These are phyloP conservation scores for Fusarium odoratissimum DNA, from an alignment of 2,329 filamentous ascomycete genomes.

Conservation along the genomic window DNA sequence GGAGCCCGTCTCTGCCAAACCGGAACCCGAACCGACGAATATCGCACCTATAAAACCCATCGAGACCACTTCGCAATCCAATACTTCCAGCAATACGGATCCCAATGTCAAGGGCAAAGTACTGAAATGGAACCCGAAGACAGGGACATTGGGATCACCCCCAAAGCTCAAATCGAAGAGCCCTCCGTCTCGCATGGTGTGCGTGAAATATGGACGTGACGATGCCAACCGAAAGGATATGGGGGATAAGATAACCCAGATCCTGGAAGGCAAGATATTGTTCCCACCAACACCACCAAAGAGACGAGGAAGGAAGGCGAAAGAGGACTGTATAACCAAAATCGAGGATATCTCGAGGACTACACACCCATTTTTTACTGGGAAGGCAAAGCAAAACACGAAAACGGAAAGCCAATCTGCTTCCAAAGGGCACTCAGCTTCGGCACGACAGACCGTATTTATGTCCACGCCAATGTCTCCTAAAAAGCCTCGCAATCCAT, in stretches of 20 bases:
- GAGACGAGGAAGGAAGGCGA: slow-evolving; percentile 46
- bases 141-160: slow-evolving; percentile 71
- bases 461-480: slow-evolving; percentile 67
- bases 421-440: slow-evolving; percentile 40
- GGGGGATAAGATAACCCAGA: slow-evolving; percentile 71
- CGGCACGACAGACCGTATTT: slow-evolving; percentile 57
- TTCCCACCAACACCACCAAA: slow-evolving; percentile 42
- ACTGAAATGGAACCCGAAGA: slow-evolving; percentile 68
- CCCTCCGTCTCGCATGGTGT: slow-evolving; percentile 58
- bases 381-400: slow-evolving; percentile 48
- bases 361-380: slow-evolving; percentile 58
- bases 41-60: slow-evolving; percentile 14
- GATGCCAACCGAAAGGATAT: slow-evolving; percentile 58
- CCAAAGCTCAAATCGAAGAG: slow-evolving; percentile 62
- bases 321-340: slow-evolving; percentile 39
- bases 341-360: slow-evolving; percentile 41
- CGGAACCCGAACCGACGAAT: slow-evolving; percentile 28
- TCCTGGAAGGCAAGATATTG: slow-evolving; percentile 59
- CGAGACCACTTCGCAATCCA: slow-evolving; percentile 1
- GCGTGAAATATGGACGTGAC: slow-evolving; percentile 69
- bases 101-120: slow-evolving; percentile 57
- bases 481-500: slow-evolving; percentile 51
- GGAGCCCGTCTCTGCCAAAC: slow-evolving; percentile 3
- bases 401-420: slow-evolving; percentile 29
- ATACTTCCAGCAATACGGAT: slow-evolving; percentile 12